Conservation (phyloP, 192 early-diverging fungal species). For the Gryganskiella cystojenkinii region DNA sequence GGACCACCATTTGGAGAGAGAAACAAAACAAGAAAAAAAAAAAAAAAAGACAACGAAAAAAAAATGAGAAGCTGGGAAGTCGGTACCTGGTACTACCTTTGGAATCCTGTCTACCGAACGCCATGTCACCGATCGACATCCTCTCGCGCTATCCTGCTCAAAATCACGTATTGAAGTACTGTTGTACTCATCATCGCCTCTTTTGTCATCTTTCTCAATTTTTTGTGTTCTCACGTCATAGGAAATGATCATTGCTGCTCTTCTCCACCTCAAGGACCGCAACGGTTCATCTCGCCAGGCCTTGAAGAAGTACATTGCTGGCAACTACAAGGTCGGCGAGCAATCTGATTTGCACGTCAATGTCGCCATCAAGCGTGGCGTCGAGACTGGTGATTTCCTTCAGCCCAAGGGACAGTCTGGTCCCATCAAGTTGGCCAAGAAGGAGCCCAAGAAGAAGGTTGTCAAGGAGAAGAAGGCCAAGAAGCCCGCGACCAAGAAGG, state of each 20-base stretch:
- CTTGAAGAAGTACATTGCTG: slow-evolving; percentile 82
- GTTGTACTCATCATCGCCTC: too few species aligned
- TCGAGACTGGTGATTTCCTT: slow-evolving; percentile 65
- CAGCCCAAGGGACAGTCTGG: slow-evolving; percentile 75
- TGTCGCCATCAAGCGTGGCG: slow-evolving; percentile 74
- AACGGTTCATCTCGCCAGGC: slow-evolving; percentile 77
- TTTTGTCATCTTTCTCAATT: neutral
- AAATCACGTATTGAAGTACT: too few species aligned
- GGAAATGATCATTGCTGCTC: slow-evolving; percentile 60
- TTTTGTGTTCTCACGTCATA: slow-evolving; percentile 1
- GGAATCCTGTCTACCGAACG: too few species aligned
- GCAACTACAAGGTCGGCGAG: slow-evolving; percentile 77
- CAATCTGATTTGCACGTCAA: slow-evolving; percentile 67
- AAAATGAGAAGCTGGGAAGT: neutral
- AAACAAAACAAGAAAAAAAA: neutral
- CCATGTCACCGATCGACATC: too few species aligned
- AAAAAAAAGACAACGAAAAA: slow-evolving; percentile 1
- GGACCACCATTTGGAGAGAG: neutral
- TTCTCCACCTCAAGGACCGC: slow-evolving; percentile 72
- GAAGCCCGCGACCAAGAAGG: slow-evolving; percentile 57
- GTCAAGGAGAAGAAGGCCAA: slow-evolving; percentile 60
- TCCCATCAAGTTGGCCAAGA: slow-evolving; percentile 73
- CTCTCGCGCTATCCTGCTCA: too few species aligned
- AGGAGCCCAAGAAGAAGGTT: slow-evolving; percentile 54
- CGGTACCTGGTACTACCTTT: too few species aligned